Conservation (phyloP, 2,329 filamentous ascomycete species). For the Biscogniauxia marginata region DNA sequence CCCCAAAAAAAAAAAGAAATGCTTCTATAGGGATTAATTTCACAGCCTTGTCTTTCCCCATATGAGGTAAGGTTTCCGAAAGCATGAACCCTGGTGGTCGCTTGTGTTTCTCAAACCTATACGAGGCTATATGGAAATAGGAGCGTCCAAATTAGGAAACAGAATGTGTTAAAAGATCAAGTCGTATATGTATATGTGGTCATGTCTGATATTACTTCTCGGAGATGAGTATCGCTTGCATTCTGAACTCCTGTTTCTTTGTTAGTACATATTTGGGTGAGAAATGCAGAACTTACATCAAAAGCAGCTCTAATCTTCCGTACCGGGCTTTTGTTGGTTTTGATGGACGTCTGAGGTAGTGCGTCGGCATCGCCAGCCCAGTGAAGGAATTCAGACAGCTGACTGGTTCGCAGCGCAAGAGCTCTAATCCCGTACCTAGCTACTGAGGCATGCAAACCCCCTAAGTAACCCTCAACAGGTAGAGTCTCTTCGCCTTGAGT, state of each 20-base stretch:
- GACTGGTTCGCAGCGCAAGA: conserved; percentile 16
- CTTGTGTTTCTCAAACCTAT: too few species aligned
- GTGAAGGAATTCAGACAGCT: conserved; percentile 16
- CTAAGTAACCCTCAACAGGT: conserved; percentile 12
- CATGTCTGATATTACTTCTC: background rate
- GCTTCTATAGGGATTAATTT: too few species aligned
- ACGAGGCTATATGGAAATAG: background rate
- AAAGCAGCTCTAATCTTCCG: conserved; percentile 21
- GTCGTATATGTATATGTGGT: background rate
- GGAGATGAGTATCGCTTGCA: conserved; percentile 13
- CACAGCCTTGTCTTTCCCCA: too few species aligned
- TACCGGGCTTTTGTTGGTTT: conserved; percentile 2
- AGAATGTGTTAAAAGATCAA: background rate
- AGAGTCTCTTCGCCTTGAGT: conserved; percentile 15
- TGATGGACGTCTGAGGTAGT: conserved; percentile 11
- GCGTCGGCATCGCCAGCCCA: conserved; percentile 19
- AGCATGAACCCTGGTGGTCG: too few species aligned
- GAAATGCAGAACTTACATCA: conserved; percentile 20
- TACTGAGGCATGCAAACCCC: conserved; percentile 21
- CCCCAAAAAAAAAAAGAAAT: too few species aligned
- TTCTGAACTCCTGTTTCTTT: conserved; percentile 14
- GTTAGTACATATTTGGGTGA: conserved; percentile 4
- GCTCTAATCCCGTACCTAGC: conserved; percentile 23
- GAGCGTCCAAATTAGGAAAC: background rate
- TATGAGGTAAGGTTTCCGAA: too few species aligned